Base-by-base conservation (phyloP, 768 basidiomycete species). In the Rhodotorula taiwanensis region DNA sequence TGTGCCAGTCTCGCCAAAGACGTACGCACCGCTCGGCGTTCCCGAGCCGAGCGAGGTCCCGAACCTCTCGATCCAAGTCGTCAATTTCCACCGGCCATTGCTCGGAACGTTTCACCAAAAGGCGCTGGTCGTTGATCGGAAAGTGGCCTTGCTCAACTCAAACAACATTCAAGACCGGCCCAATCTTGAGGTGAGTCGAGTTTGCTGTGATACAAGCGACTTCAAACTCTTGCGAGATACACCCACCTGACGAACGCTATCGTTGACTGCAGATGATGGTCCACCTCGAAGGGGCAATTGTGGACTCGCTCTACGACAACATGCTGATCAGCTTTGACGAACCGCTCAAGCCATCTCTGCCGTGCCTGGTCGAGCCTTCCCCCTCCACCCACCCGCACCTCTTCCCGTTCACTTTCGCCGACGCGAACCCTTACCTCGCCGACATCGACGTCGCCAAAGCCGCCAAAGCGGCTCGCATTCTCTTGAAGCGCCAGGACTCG, bases 241-340 rank as follows among this genome's bases (percentile, higher is more conserved):
- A 47, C 45, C 7, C n/a, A 44, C 5, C 28, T 28, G 27, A 18
- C 14, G 23, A 14, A 7, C 16, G 34, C 20, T 16, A 34, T n/a
- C 10, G 4, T 2, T 44, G 10, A 21, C 66, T 79, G 62, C 80
- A 83, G 74, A 81, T 86, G 80, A 85, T 85, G 84, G 74, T 81
- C 11, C 84, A 86, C 67, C 78, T 86, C 47, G 86, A 87, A 71
- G 86, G 86, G 0, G 82, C 83, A 1, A 80, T 87, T 55, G 86
- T 87, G 60, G 80, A 86, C 59, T 78, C 82, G 8, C 78, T 87
- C 66, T 86, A 86, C 75, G 86, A 87, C 74, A 82, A 81, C 75
- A 82, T 83, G 20, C 79, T 87, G 52, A 77, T 85, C 57, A 81
- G 81, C 25, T 73, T 63, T 63, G 45, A 69, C 57, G 64, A 72